These are phyloP conservation scores for Panellus pusillus DNA, from an alignment of 768 basidiomycete species.

Conservation along the genomic window DNA sequence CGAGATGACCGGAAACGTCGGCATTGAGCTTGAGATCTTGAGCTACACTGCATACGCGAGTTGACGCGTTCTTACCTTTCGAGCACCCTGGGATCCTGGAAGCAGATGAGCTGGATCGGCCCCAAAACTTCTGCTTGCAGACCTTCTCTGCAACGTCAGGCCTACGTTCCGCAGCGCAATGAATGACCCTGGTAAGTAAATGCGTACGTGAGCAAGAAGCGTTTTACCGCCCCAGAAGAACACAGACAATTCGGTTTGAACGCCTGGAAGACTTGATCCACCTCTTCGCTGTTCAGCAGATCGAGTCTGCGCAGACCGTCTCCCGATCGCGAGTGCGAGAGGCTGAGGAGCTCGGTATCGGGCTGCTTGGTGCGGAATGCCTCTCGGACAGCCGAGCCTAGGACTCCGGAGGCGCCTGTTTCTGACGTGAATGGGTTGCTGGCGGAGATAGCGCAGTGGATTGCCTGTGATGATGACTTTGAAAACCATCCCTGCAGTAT, in stretches of 20 bases:
- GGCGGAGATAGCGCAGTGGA: not conserved
- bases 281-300: slow-evolving; percentile 56
- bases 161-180: slow-evolving; percentile 92
- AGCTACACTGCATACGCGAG: not conserved
- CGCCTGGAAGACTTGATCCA: slow-evolving; percentile 53
- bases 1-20: slow-evolving; percentile 70
- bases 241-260: slow-evolving; percentile 71
- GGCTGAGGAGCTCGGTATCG: slow-evolving; percentile 53
- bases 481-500: slow-evolving; percentile 2
- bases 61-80: slow-evolving; percentile 41
- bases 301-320: slow-evolving; percentile 61
- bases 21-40: slow-evolving; percentile 68
- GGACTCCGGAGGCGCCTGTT: slow-evolving; percentile 87
- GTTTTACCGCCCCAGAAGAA: not conserved
- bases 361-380: slow-evolving; percentile 52
- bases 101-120: not conserved
- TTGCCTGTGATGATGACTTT: slow-evolving; percentile 20
- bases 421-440: not conserved
- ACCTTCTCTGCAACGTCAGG: slow-evolving; percentile 94
- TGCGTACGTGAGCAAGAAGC: slow-evolving; percentile 7
- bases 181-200: slow-evolving; percentile 64
- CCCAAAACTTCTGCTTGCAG: slow-evolving; percentile 19
- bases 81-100: slow-evolving; percentile 69
- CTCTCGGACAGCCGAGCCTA: slow-evolving; percentile 75
- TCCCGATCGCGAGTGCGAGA: slow-evolving; percentile 70